These are phyloP conservation scores for Phytophthora sansomeana DNA, from an alignment of 352 stramenopile genomes.

Conservation along the genomic window DNA sequence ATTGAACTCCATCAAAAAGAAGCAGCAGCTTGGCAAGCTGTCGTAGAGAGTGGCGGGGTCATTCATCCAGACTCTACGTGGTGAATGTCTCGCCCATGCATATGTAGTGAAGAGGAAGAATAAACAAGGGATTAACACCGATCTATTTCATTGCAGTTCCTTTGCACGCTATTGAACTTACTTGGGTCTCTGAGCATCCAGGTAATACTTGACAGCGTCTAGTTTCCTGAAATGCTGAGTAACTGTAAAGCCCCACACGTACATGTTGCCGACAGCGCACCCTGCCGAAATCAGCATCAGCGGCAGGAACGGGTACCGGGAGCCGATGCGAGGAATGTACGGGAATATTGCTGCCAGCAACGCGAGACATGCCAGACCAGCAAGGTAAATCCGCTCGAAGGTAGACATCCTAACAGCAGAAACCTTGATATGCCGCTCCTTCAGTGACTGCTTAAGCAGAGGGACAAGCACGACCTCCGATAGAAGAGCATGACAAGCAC, in stretches of 20 bases:
- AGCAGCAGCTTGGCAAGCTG: constrained; percentile 84
- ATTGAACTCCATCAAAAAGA: constrained; percentile 88
- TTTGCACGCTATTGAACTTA: constrained; percentile 5
- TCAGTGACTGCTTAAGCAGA: constrained; percentile 76
- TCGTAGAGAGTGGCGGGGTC: constrained; percentile 38
- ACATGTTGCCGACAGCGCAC: constrained; percentile 79
- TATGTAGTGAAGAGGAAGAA: constrained; percentile 20
- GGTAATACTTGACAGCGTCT: constrained; percentile 72
- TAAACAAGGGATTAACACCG: constrained; percentile 27
- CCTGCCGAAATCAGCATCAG: constrained; percentile 82
- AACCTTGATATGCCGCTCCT: constrained; percentile 72
- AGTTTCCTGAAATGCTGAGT: constrained; percentile 76
- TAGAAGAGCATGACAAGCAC: constrained; percentile 62
- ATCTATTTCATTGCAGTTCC: constrained; percentile 33
- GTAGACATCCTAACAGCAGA: constrained; percentile 61
- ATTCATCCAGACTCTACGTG: not conserved
- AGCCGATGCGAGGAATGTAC: constrained; percentile 54
- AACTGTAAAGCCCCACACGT: constrained; percentile 74
- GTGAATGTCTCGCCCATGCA: constrained; percentile 23
- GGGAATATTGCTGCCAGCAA: constrained; percentile 60
- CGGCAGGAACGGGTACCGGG: constrained; percentile 74
- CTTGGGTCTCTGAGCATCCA: constrained; percentile 45
- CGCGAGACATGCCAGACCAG: constrained; percentile 44
- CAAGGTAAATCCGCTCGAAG: constrained; percentile 68
- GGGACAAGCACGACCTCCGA: constrained; percentile 70